Percentiles rank a stretch among this genome's conserved stretches.
Conservation (phyloP, 129 eudicot genomes). For the Helichrysum umbraculigerum region DNA sequence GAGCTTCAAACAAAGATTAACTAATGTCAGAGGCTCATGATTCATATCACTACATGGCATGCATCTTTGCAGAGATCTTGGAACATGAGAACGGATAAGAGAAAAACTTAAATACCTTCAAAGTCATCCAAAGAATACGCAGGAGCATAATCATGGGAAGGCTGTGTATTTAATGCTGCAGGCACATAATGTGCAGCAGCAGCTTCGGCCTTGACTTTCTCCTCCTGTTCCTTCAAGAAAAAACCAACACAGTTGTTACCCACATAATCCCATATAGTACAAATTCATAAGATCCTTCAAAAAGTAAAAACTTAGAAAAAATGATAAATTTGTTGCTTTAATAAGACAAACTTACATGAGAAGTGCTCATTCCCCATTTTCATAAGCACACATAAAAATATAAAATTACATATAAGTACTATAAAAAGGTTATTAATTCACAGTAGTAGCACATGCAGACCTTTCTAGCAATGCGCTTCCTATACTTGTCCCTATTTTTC, state of each 20-base stretch:
- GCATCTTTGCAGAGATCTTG: not conserved
- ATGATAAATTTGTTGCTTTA: not conserved
- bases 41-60: not conserved
- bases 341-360: not conserved
- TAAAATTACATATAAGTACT: not conserved
- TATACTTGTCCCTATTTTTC: conserved; percentile 82
- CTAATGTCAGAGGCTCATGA: not conserved
- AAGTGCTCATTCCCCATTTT: not conserved
- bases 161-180: conserved; percentile 36
- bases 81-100: not conserved
- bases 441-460: conserved; percentile 36
- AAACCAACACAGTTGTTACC: conserved; percentile 5
- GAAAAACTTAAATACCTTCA: conserved; percentile 57
- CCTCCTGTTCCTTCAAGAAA: conserved; percentile 65
- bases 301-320: not conserved
- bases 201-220: conserved; percentile 83
- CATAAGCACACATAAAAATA: not conserved
- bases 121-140: conserved; percentile 87
- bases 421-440: not conserved
- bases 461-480: conserved; percentile 83
- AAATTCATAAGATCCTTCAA: not conserved
- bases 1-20: conserved; percentile 38
- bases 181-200: conserved; percentile 46
- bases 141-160: conserved; percentile 49
- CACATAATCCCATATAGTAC: not conserved